These are phyloP conservation scores for Blastobotrys attinorum DNA, from an alignment of 805 yeast genomes.

Conservation along the genomic window DNA sequence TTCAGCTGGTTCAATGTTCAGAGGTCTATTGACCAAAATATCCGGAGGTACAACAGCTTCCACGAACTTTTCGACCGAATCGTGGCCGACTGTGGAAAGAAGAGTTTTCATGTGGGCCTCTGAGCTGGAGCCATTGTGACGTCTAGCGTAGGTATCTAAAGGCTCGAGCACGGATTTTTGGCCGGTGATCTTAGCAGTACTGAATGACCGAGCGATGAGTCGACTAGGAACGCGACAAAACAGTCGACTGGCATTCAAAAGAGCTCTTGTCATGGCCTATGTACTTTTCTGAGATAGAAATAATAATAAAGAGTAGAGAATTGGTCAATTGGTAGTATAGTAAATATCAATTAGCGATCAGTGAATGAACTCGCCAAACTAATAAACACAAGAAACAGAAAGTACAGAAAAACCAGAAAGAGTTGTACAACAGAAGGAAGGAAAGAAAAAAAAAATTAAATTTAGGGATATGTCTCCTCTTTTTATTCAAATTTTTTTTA, in stretches of 20 bases:
- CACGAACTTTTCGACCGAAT: constrained; percentile 64
- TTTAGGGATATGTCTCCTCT: background rate
- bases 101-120: constrained; percentile 54
- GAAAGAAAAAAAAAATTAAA: background rate
- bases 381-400: too few species aligned
- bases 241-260: background rate
- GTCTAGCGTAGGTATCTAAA: constrained; percentile 78
- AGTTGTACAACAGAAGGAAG: background rate
- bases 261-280: constrained; percentile 2
- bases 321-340: too few species aligned
- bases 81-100: constrained; percentile 58
- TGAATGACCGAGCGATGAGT: background rate
- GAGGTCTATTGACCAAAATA: constrained; percentile 59
- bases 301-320: background rate
- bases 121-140: constrained; percentile 78
- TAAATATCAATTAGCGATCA: too few species aligned
- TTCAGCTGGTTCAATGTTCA: constrained; percentile 55
- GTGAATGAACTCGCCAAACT: too few species aligned
- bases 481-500: background rate
- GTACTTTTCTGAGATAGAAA: background rate
- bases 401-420: background rate
- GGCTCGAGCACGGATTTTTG: constrained; percentile 23
- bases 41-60: constrained; percentile 67
- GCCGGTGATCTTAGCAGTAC: background rate
- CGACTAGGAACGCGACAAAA: background rate